Evolutionary conservation across 1,284 basidiomycete genomes (phyloP).

Genomic region (Wallemia hederae): DNA sequence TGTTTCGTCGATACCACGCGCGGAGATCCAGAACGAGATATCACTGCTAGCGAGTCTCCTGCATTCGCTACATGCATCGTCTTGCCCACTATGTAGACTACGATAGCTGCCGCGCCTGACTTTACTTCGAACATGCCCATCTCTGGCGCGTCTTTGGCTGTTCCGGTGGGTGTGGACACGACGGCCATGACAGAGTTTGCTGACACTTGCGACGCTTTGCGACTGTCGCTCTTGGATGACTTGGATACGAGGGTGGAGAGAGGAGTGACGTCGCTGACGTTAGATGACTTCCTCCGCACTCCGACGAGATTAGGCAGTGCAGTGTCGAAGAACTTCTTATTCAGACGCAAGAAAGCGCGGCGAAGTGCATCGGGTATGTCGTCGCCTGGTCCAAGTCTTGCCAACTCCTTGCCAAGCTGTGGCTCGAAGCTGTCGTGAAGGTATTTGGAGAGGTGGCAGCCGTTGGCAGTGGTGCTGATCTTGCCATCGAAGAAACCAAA

Average conservation of each 20-base stretch:
- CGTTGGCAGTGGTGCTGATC: conserved; percentile 23
- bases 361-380: conserved; percentile 43
- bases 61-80: conserved; percentile 71
- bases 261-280: neutral
- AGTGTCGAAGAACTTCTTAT: conserved; percentile 41
- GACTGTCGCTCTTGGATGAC: neutral
- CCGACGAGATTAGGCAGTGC: conserved; percentile 15
- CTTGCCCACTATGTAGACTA: conserved; percentile 54
- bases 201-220: neutral
- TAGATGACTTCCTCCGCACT: neutral
- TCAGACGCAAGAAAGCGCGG: conserved; percentile 55
- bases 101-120: conserved; percentile 59
- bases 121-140: conserved; percentile 17
- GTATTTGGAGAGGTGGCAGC: conserved; percentile 28
- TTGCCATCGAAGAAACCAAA: conserved; percentile 83
- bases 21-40: conserved; percentile 51
- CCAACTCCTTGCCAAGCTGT: conserved; percentile 31
- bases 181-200: neutral
- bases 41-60: conserved; percentile 64
- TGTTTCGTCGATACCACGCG: conserved; percentile 51
- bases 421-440: conserved; percentile 47
- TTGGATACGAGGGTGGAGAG: neutral
- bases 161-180: neutral
- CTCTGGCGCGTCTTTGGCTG: neutral
- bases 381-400: conserved; percentile 25